Conservation (phyloP, 1,284 basidiomycete species). For the Cryptococcus depauperatus region DNA sequence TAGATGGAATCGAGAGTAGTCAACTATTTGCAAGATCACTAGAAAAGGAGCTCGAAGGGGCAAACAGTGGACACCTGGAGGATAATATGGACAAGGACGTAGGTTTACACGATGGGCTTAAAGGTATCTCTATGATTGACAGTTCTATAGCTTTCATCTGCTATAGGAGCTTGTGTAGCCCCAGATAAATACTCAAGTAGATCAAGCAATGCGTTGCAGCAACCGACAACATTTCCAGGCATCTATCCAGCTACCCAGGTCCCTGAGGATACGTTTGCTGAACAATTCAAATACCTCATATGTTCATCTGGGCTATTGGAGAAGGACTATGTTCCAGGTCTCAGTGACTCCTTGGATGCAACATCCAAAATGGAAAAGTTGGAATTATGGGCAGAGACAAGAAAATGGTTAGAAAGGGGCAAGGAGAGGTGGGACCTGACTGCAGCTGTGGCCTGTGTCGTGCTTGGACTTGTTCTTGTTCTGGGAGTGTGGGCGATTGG, state of each 20-base stretch:
- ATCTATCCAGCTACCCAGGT: conserved; percentile 1
- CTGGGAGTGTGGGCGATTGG: conserved; percentile 3
- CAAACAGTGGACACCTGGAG: no score
- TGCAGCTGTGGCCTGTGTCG: conserved; percentile 11
- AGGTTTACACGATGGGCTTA: no score
- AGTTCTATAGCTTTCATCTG: no score
- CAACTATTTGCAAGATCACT: no score
- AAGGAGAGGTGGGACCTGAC: conserved; percentile 19
- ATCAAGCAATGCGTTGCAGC: no score
- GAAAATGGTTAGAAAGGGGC: conserved; percentile 1
- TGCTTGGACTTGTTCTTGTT: conserved; percentile 9
- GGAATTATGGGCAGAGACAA: neutral
- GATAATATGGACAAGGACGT: no score
- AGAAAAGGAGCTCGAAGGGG: no score
- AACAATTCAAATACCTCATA: conserved; percentile 38
- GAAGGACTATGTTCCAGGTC: conserved; percentile 27
- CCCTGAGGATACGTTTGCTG: conserved; percentile 24
- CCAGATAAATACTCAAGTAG: no score
- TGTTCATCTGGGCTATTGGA: conserved; percentile 37
- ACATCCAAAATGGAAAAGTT: neutral
- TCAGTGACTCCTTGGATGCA: conserved; percentile 4
- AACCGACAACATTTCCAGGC: no score
- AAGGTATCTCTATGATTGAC: no score
- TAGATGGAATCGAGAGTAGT: no score
- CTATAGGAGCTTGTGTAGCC: no score